These are phyloP conservation scores for Parsonsia alboflavescens DNA, from an alignment of 257 asterid genomes.

Conservation along the genomic window DNA sequence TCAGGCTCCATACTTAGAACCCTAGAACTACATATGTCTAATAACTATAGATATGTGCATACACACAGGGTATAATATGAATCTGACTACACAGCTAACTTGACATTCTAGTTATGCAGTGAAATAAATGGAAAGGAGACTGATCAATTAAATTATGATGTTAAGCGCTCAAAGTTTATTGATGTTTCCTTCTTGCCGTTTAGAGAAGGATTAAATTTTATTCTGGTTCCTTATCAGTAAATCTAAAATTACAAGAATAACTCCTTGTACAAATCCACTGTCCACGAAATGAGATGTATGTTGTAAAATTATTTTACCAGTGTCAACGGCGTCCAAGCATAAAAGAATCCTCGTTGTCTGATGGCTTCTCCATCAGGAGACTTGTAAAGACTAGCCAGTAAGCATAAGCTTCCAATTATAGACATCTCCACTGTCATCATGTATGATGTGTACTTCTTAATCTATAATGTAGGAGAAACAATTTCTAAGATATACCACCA, in stretches of 20 bases:
- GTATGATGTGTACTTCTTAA: constrained; percentile 81
- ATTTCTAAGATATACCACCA: not conserved
- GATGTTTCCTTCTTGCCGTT: not conserved
- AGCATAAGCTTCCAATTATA: constrained; percentile 83
- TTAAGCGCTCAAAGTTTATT: not conserved
- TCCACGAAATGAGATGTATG: constrained; percentile 1
- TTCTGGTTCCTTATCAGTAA: not conserved
- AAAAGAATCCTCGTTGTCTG: constrained; percentile 68
- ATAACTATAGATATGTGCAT: too few species aligned
- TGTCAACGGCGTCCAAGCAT: constrained; percentile 86
- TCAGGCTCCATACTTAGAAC: not conserved
- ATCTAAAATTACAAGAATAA: not conserved
- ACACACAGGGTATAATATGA: too few species aligned
- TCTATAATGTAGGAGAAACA: constrained; percentile 34
- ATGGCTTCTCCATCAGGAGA: constrained; percentile 92
- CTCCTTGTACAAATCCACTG: not conserved
- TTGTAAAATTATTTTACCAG: constrained; percentile 42
- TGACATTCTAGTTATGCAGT: not conserved
- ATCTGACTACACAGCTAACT: too few species aligned
- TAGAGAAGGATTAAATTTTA: not conserved
- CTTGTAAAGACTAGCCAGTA: constrained; percentile 75
- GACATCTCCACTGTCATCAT: constrained; percentile 99
- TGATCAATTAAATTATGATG: not conserved
- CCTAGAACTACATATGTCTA: too few species aligned
- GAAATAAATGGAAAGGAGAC: not conserved